Evolutionary conservation across 129 eudicot genomes (phyloP).

Genomic region (Saposhnikovia divaricata): DNA sequence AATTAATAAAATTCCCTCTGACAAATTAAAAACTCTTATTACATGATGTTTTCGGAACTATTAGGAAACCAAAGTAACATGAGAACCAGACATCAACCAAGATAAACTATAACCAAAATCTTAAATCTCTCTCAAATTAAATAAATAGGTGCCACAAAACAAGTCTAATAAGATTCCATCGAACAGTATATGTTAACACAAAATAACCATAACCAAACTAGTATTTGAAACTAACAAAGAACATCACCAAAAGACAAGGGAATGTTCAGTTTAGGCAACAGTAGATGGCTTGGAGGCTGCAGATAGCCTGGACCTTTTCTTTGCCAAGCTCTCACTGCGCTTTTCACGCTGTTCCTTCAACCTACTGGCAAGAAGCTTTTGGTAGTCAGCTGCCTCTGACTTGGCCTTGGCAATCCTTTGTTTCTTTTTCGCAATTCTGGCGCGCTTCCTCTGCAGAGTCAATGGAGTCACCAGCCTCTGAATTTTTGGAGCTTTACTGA

Average conservation of each 20-base stretch:
- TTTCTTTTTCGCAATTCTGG: constrained; percentile 85
- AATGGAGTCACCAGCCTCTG: constrained; percentile 87
- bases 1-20: too few species aligned
- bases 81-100: background rate
- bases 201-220: background rate
- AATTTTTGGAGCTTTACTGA: constrained; percentile 78
- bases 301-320: constrained; percentile 72
- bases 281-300: constrained; percentile 66
- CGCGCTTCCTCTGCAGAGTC: constrained; percentile 84
- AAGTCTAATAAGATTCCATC: background rate
- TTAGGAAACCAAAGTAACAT: background rate
- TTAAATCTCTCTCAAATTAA: background rate
- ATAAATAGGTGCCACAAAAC: background rate
- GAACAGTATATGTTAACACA: background rate
- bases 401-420: constrained; percentile 84
- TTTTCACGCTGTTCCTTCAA: constrained; percentile 79
- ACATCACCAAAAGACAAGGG: background rate
- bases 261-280: constrained; percentile 22
- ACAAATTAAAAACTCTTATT: background rate
- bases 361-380: constrained; percentile 68
- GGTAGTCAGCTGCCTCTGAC: constrained; percentile 78
- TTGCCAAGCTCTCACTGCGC: constrained; percentile 82
- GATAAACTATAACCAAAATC: background rate
- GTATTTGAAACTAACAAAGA: background rate
- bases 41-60: background rate